phyloP scores from a whole-genome alignment of 1,284 basidiomycete genomes.

The Pterulicium gracile region DNA sequence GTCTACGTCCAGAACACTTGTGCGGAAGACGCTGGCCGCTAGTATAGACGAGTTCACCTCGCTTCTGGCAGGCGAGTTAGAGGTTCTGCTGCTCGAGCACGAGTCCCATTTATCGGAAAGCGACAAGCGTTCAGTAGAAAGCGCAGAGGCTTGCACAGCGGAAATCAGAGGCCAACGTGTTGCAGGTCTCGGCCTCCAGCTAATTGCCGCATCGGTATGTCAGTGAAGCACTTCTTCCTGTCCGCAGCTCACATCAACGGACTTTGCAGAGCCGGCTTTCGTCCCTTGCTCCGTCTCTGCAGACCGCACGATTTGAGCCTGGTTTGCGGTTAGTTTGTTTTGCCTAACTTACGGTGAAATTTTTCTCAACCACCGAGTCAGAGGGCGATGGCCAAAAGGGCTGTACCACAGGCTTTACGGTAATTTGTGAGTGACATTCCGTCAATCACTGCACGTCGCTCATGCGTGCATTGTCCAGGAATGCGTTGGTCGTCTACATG shows the following conservation, averaged over 20 bases:
- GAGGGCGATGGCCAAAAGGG: background rate
- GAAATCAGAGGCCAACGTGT: background rate
- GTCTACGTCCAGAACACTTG: background rate
- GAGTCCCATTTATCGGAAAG: background rate
- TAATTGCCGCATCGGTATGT: background rate
- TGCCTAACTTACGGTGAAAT: background rate
- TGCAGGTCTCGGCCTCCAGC: background rate
- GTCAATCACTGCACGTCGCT: background rate
- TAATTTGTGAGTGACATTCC: background rate
- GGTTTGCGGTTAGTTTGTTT: background rate
- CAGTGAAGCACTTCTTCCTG: too few relatives aligned
- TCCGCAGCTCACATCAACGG: too few relatives aligned
- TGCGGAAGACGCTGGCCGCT: background rate
- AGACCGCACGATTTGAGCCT: background rate
- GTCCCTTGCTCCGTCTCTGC: background rate
- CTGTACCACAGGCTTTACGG: background rate
- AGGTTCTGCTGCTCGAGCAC: background rate
- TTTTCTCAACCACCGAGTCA: background rate
- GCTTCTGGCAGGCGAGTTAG: background rate
- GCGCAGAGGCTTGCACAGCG: background rate
- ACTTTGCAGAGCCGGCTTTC: background rate
- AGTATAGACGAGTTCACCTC: background rate
- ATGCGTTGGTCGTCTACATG: constrained; percentile 19
- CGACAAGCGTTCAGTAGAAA: background rate
- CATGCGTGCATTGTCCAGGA: constrained; percentile 9